These are phyloP conservation scores for Poa pratensis DNA, from an alignment of 176 grass and related monocot species.

Conservation along the genomic window DNA sequence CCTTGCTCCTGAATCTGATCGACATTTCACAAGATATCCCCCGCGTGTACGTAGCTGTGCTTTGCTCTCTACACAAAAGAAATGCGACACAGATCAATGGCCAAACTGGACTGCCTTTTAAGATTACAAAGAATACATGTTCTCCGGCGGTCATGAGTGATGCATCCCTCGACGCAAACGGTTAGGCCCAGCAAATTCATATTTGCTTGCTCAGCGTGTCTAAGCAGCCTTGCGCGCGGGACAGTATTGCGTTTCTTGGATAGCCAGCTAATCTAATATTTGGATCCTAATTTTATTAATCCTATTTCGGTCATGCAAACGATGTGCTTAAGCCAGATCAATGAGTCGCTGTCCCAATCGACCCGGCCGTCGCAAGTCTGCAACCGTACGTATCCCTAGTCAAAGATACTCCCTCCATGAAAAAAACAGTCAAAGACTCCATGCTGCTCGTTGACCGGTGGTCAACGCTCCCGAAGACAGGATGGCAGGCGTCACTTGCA, in stretches of 20 bases:
- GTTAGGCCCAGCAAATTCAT: too few species aligned
- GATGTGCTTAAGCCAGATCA: not conserved
- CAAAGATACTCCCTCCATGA: conserved; percentile 3
- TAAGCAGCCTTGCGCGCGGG: too few species aligned
- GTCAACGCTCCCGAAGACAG: conserved; percentile 15
- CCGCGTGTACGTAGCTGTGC: not conserved
- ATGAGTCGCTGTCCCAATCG: not conserved
- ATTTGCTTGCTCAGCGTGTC: too few species aligned
- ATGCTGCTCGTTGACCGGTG: not conserved
- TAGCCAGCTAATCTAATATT: too few species aligned
- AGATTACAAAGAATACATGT: not conserved
- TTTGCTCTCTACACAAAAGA: not conserved
- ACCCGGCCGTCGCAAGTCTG: not conserved
- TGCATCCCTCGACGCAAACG: too few species aligned
- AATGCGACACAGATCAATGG: not conserved
- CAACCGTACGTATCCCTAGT: not conserved
- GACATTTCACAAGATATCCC: not conserved
- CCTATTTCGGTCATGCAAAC: conserved; percentile 15
- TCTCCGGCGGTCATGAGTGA: too few species aligned
- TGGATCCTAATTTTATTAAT: too few species aligned
- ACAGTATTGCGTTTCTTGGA: too few species aligned
- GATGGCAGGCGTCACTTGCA: not conserved
- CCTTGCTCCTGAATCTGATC: too few species aligned
- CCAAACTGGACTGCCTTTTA: conserved; percentile 40
- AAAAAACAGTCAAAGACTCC: not conserved